Evolutionary conservation across 352 stramenopile species (phyloP).

Genomic region (Thalassiosira ordinaria): DNA sequence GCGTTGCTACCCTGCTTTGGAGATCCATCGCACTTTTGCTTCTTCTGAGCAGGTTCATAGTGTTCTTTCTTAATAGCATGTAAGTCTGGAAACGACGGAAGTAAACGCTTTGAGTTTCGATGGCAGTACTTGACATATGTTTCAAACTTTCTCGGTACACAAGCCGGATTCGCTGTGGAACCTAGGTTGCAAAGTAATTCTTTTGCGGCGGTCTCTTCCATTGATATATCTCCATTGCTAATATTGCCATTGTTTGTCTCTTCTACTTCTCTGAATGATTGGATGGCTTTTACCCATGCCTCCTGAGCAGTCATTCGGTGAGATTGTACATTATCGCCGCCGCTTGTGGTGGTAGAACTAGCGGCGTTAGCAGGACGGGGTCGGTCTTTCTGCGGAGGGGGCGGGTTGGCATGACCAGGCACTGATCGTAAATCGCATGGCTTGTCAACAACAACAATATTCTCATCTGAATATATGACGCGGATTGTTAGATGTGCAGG

Average conservation of each 20-base stretch:
- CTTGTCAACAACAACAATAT: constrained; percentile 76
- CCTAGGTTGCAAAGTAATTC: constrained; percentile 46
- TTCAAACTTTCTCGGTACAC: constrained; percentile 64
- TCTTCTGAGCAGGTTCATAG: background rate
- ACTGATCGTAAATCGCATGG: constrained; percentile 73
- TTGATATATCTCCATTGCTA: background rate
- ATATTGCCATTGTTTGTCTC: background rate
- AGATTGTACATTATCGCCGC: too few species aligned
- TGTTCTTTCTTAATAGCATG: constrained; percentile 5
- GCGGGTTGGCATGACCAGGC: constrained; percentile 62
- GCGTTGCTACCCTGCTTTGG: constrained; percentile 1
- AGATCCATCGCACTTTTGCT: constrained; percentile 5
- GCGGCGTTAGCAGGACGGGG: too few species aligned
- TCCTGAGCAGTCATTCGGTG: constrained; percentile 57
- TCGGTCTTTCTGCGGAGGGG: constrained; percentile 13
- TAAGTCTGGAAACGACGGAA: constrained; percentile 46
- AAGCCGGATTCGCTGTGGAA: constrained; percentile 38
- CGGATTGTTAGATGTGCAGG: constrained; percentile 50
- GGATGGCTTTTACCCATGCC: constrained; percentile 65
- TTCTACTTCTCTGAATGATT: constrained; percentile 34
- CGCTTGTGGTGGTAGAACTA: too few species aligned
- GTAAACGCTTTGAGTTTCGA: constrained; percentile 59
- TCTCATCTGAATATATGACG: constrained; percentile 64
- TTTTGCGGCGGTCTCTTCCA: constrained; percentile 10
- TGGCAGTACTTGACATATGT: constrained; percentile 65